Percentiles rank a stretch among this genome's conserved stretches.
phyloP scores from a whole-genome alignment of 345 rosid species.

The Lumnitzera racemosa region DNA sequence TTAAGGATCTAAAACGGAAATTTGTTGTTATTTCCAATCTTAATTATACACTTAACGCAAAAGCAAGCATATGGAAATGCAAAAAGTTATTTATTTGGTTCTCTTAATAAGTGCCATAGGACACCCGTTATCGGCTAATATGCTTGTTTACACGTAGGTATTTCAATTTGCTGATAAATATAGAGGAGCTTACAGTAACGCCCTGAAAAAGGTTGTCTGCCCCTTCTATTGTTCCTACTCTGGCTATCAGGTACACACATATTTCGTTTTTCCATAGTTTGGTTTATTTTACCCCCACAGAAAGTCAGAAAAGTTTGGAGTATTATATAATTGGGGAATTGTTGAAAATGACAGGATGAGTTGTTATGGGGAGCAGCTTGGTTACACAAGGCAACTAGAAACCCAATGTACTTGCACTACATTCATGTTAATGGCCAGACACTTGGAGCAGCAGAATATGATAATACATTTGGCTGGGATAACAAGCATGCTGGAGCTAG shows the following conservation, averaged over 20 bases:
- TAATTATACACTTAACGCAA: too few species aligned
- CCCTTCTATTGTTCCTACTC: conserved; percentile 72
- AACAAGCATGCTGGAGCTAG: conserved; percentile 90
- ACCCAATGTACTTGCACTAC: conserved; percentile 53
- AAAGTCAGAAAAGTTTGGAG: too few species aligned
- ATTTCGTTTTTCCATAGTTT: background rate
- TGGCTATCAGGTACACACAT: conserved; percentile 43
- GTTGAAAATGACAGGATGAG: conserved; percentile 49
- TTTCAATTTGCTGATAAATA: conserved; percentile 62
- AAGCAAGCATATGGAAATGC: too few species aligned
- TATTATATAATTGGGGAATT: too few species aligned
- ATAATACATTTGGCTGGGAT: conserved; percentile 96
- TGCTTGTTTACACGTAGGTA: conserved; percentile 28
- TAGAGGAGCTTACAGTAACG: conserved; percentile 62
- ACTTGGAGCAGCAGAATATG: conserved; percentile 78
- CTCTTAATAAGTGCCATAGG: too few species aligned
- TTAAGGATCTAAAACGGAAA: too few species aligned
- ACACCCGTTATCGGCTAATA: too few species aligned
- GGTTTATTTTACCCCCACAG: background rate
- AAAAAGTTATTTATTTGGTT: too few species aligned
- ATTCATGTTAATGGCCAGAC: conserved; percentile 72
- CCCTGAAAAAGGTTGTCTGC: conserved; percentile 41
- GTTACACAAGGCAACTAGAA: conserved; percentile 81
- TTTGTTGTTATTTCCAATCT: too few species aligned
- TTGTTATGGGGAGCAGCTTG: conserved; percentile 97